Conservation (phyloP, 306 rosid species). For the Biancaea sappan region DNA sequence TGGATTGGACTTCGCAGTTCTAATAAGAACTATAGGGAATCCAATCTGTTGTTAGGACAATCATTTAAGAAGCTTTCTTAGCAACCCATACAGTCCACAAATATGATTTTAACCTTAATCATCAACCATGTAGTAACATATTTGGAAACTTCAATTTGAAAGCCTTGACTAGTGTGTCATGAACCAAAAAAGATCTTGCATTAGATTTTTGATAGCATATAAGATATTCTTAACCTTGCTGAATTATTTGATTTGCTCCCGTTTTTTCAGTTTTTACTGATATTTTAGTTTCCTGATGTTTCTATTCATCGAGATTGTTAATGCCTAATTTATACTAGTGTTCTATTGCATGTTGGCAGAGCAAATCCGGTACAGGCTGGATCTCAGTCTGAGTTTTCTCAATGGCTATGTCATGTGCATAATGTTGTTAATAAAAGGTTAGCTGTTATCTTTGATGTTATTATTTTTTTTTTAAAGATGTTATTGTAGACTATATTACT, state of each 20-base stretch:
- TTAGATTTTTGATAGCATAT: neutral
- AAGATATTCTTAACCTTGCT: neutral
- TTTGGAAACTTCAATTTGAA: neutral
- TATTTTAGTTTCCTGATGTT: neutral
- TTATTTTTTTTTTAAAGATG: too few species aligned
- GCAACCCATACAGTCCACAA: neutral
- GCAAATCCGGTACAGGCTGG: conserved; percentile 83
- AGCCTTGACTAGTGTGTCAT: neutral
- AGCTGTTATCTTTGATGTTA: neutral
- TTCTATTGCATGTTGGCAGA: conserved; percentile 50
- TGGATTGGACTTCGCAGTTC: too few species aligned
- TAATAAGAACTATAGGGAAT: too few species aligned
- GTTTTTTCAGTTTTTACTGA: neutral
- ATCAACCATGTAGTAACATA: neutral
- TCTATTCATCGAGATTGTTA: neutral
- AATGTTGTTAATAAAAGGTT: conserved; percentile 63
- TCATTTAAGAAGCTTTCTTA: neutral
- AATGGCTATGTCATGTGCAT: conserved; percentile 83
- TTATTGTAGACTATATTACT: neutral
- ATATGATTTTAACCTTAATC: neutral
- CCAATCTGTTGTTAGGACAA: too few species aligned
- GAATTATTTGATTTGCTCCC: neutral
- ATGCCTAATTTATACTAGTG: too few species aligned
- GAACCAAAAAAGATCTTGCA: neutral
- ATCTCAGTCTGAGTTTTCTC: conserved; percentile 77